Evolutionary conservation across 1,284 basidiomycete species (phyloP).

Genomic region (Testicularia cyperi): DNA sequence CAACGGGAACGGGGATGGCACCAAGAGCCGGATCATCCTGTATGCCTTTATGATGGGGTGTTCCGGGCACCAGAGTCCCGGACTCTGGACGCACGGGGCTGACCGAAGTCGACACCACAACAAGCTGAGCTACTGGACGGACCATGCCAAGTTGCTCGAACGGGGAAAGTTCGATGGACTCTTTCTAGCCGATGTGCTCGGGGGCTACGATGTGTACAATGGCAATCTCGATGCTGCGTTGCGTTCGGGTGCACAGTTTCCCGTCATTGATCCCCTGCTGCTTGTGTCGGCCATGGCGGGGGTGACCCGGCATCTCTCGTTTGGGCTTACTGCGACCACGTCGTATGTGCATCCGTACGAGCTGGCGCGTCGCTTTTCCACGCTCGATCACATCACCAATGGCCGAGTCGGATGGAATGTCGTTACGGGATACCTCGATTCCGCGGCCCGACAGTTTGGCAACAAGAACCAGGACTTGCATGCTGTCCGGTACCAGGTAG

Average conservation of each 20-base stretch:
- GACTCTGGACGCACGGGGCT: slow-evolving; percentile 43
- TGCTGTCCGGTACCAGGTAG: slow-evolving; percentile 49
- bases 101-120: slow-evolving; percentile 46
- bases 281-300: slow-evolving; percentile 51
- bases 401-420: slow-evolving; percentile 61
- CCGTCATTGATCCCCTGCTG: slow-evolving; percentile 49
- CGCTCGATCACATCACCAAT: slow-evolving; percentile 61
- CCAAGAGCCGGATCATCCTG: slow-evolving; percentile 23
- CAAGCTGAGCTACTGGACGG: slow-evolving; percentile 52
- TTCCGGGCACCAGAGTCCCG: slow-evolving; percentile 51
- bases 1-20: neutral
- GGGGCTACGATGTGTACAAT: slow-evolving; percentile 54
- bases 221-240: slow-evolving; percentile 45
- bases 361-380: slow-evolving; percentile 58
- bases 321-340: slow-evolving; percentile 53
- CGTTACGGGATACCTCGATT: slow-evolving; percentile 59
- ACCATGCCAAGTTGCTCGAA: slow-evolving; percentile 51
- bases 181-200: slow-evolving; percentile 55
- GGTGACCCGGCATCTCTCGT: slow-evolving; percentile 47
- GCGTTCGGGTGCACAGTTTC: slow-evolving; percentile 51
- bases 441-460: slow-evolving; percentile 57
- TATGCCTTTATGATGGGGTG: slow-evolving; percentile 52
- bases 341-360: slow-evolving; percentile 59
- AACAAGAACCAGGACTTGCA: slow-evolving; percentile 48
- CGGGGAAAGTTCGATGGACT: slow-evolving; percentile 47